Base-by-base conservation (phyloP, 164 flowering plant species). In the Akebia trifoliata region DNA sequence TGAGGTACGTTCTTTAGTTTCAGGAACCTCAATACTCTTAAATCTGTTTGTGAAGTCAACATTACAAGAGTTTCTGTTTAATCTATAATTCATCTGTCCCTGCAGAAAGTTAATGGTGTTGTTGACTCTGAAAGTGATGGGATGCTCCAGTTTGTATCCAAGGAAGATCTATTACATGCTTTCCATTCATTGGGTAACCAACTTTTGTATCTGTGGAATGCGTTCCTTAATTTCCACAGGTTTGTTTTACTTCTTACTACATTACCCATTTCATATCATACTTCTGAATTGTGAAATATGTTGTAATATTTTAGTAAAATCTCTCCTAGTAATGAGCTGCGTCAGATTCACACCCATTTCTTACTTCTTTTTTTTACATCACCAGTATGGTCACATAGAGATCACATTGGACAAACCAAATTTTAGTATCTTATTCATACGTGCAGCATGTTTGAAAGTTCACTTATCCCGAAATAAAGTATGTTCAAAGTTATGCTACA, bases 221-320 rank as follows among this genome's bases (percentile, higher is more conserved):
- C 61, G 29, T 86, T 87, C 66, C 66, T 90, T 64, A 78, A 77
- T 47, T 82, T 86, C 62, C 99, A 90, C 83, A 90, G 99, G 99
- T 94, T 65, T 54, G 70, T 21, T 63, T 36, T 54, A 12, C 6
- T 54, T 48, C 28, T 54, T 30, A 30, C 37, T 47, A 20, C 39
- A 14, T 51, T 38, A 39, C 36, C 6, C 7, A 30, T 18, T 20
- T n/a, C 35, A 4, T 34, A 38, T 35, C 32, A n/a, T n/a, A n/a
- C n/a, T 12, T 56, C 37, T 56, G 17, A 22, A 10, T 46, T 43
- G 21, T 20, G 48, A 17, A 43, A 17, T 11, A 3, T 37, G 2
- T 37, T 37, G 15, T 37, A 37, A 37, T 17, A 43, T 17, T 17
- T 18, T 6, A 25, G 7, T 18, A 20, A 8, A 25, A 22, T 30